Conservation (phyloP, 106 monocot species). For the Gastrodia elata region DNA sequence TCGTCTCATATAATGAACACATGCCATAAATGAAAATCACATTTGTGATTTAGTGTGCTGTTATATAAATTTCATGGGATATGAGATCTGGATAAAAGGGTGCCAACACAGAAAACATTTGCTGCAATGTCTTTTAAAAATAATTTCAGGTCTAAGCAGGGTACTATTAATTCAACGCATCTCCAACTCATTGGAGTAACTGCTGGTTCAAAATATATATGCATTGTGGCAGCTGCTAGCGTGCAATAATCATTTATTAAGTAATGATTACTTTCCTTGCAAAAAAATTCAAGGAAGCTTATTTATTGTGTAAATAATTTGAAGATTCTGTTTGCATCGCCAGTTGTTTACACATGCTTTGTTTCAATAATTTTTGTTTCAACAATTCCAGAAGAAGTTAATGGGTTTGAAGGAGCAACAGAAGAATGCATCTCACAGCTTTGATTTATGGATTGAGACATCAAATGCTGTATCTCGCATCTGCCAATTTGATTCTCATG, state of each 20-base stretch:
- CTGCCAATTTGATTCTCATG: constrained; percentile 16
- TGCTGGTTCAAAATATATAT: background rate
- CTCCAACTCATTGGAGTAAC: background rate
- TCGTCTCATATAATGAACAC: background rate
- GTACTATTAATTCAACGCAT: background rate
- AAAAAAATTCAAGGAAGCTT: background rate
- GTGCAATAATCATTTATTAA: too few species aligned
- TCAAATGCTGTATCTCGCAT: constrained; percentile 14
- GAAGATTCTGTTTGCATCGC: background rate
- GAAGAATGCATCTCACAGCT: background rate
- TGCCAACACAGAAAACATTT: background rate
- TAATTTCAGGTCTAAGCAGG: background rate
- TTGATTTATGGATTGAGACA: constrained; percentile 22
- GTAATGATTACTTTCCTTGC: background rate
- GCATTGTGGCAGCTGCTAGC: background rate
- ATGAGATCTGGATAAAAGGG: background rate
- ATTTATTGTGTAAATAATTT: background rate
- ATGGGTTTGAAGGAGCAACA: constrained; percentile 10
- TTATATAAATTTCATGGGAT: background rate
- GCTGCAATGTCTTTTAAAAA: background rate
- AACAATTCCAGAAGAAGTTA: constrained; percentile 1
- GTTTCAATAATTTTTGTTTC: background rate
- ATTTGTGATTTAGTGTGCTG: background rate
- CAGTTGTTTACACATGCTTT: background rate
- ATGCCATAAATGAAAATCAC: background rate